These are phyloP conservation scores for Myxozyma vanderwaltii DNA, from an alignment of 805 yeast species.

Conservation along the genomic window DNA sequence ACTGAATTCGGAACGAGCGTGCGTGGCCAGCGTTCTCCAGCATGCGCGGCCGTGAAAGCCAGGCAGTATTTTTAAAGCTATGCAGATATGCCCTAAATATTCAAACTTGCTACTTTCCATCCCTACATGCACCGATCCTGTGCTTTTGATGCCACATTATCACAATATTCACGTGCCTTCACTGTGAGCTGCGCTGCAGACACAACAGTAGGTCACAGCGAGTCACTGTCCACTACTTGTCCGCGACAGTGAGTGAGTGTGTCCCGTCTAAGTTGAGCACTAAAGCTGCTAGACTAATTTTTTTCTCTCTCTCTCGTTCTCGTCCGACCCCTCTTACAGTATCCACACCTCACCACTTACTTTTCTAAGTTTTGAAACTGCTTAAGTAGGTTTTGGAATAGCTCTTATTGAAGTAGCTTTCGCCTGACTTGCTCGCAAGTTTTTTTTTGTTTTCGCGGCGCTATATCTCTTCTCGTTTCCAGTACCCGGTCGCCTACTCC, in stretches of 20 bases:
- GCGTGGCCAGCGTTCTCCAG: constrained; percentile 1
- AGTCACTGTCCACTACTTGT: constrained; percentile 14
- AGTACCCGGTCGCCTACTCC: constrained; percentile 2
- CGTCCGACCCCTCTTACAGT: constrained; percentile 9
- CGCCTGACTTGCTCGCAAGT: neutral
- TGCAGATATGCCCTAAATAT: neutral
- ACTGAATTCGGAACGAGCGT: neutral
- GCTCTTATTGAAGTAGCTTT: neutral
- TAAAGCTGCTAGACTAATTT: constrained; percentile 12
- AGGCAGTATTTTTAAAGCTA: neutral
- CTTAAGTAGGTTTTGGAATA: neutral
- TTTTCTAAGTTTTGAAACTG: neutral
- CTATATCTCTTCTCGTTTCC: neutral
- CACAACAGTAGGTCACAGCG: constrained; percentile 19
- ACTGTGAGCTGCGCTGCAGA: constrained; percentile 5
- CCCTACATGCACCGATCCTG: neutral
- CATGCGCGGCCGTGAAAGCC: neutral
- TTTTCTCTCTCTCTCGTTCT: constrained; percentile 21
- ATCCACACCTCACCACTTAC: constrained; percentile 12
- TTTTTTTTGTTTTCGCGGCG: constrained; percentile 6
- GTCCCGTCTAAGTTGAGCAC: constrained; percentile 4
- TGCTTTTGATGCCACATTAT: neutral
- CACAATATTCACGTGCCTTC: constrained; percentile 1
- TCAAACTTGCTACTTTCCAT: neutral
- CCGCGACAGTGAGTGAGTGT: neutral